These are phyloP conservation scores for Emericellopsis cladophorae DNA, from an alignment of 2,329 filamentous ascomycete genomes.

Conservation along the genomic window DNA sequence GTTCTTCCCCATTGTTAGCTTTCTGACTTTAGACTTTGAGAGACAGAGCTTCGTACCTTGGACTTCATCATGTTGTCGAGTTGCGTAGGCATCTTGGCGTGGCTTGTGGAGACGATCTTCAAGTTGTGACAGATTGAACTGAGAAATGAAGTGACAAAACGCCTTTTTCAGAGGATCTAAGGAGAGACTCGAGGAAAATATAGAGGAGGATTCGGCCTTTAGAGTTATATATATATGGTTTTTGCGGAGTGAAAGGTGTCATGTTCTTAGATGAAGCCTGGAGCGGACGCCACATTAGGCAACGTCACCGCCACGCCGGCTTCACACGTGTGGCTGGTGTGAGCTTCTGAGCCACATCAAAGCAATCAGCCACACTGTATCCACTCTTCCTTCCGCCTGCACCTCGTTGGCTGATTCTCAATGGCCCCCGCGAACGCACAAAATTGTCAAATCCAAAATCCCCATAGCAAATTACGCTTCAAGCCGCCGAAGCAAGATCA, in stretches of 20 bases:
- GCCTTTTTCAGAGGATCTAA: too few relatives aligned
- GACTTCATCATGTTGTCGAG: slow-evolving; percentile 58
- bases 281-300: too few relatives aligned
- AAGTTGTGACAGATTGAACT: too few relatives aligned
- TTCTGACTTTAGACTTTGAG: too few relatives aligned
- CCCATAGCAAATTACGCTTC: slow-evolving; percentile 1
- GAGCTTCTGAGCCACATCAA: not conserved
- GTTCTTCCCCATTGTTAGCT: slow-evolving; percentile 26
- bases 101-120: too few relatives aligned
- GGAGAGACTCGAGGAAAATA: too few relatives aligned
- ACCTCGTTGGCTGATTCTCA: slow-evolving; percentile 7
- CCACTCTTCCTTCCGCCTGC: not conserved
- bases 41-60: slow-evolving; percentile 34
- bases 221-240: too few relatives aligned
- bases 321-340: not conserved
- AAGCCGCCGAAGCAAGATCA: too few relatives aligned
- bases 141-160: too few relatives aligned
- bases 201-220: too few relatives aligned
- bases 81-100: slow-evolving; percentile 47
- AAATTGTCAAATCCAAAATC: slow-evolving; percentile 12
- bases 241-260: too few relatives aligned
- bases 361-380: not conserved
- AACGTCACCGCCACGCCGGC: slow-evolving; percentile 3
- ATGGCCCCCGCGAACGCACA: slow-evolving; percentile 14
- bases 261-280: too few relatives aligned